Evolutionary conservation across 2,329 filamentous ascomycete genomes (phyloP), one percentile per base, ranked within the genome.

Genomic region (Sporothrix humicola): DNA sequence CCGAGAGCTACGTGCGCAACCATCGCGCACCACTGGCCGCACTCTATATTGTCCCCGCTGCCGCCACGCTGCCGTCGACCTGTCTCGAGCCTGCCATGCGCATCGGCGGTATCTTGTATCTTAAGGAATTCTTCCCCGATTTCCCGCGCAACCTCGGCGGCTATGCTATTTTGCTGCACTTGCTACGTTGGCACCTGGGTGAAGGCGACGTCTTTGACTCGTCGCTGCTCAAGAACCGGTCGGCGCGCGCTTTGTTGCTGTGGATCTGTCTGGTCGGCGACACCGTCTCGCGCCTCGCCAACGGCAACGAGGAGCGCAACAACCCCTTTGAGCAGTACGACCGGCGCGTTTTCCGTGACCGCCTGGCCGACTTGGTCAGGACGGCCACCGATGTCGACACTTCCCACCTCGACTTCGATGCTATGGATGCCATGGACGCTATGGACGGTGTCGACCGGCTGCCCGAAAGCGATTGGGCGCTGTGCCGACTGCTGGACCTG

Each of bases 101-200:
- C 17, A 77, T 80, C 17, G 76, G 77, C 44, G 77, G 76, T 10
- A 75, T 82, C 23, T 76, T 82, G 2, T 81, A 78, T 72, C 75
- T 81, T 31, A 81, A 81, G 63, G 79, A 81, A 54, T 77, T 80
- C 10, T 75, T 82, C 0, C 80, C 81, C 1, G 79, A 80, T 69
- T 79, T 77, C 69, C 79, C 79, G 17, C 77, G 77, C 69, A 81
- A 80, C 59, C 65, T 81, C 0, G 79, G 80, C 72, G 79, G 79
- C 26, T 81, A 80, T 69, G 77, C 76, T 6, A 77, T 81, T 2
- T 75, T 81, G 20, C 75, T 82, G 37, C 68, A 73, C 9, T 75
- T 81, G 15, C 76, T 82, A 48, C 75, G 75, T 7, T 69, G 74
- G 20, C 78, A 80, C 26, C 73, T 81, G 1, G 66, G 63, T 3